Conservation (phyloP, 345 rosid species). For the Fremontodendron californicum region DNA sequence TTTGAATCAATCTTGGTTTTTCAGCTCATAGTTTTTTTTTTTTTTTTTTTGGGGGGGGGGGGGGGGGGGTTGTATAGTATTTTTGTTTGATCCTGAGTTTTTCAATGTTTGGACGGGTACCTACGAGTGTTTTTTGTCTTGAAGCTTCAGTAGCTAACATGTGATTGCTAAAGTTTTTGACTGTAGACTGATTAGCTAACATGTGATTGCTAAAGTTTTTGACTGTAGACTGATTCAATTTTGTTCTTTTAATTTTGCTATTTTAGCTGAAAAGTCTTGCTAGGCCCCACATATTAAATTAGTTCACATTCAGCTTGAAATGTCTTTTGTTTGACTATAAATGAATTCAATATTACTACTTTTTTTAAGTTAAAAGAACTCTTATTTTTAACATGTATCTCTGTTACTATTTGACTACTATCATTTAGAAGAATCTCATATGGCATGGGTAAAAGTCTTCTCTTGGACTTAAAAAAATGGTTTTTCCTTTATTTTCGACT, state of each 20-base stretch:
- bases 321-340: slow-evolving; percentile 21
- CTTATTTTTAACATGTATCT: background rate
- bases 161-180: background rate
- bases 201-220: no score
- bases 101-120: background rate
- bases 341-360: background rate
- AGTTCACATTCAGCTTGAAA: slow-evolving; percentile 8
- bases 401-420: background rate
- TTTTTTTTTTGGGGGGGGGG: no score
- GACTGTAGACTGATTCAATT: background rate
- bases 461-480: background rate
- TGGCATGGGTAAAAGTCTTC: background rate
- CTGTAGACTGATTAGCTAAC: slow-evolving; percentile 1
- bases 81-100: slow-evolving; percentile 21
- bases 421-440: background rate
- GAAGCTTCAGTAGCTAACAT: background rate
- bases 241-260: background rate
- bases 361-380: background rate
- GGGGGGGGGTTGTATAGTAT: background rate
- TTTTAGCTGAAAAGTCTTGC: slow-evolving; percentile 18
- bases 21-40: slow-evolving; percentile 4
- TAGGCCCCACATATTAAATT: slow-evolving; percentile 1
- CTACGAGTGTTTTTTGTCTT: background rate
- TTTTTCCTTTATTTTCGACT: background rate
- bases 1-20: slow-evolving; percentile 14